Evolutionary conservation across 192 early-diverging fungal genomes (phyloP).

Genomic region (Coemansia sp.): DNA sequence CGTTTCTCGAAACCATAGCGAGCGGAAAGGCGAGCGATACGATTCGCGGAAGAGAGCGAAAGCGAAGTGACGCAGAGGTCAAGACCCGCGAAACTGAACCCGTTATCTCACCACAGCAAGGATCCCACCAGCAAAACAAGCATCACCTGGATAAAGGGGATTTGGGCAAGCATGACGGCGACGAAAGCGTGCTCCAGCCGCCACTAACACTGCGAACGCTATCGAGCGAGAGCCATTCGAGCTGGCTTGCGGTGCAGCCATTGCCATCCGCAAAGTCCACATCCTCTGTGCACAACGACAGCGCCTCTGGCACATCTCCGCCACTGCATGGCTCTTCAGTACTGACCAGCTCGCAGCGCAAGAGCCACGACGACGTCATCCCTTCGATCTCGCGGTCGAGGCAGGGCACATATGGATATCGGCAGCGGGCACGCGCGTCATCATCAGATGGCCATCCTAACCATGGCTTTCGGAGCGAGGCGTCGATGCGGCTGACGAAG

Average conservation of each 20-base stretch:
- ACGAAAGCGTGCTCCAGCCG: neutral
- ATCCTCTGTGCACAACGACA: neutral
- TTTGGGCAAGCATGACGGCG: neutral
- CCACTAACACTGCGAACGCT: constrained; percentile 3
- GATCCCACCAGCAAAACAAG: neutral
- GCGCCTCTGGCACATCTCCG: neutral
- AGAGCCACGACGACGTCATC: constrained; percentile 32
- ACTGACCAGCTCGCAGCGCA: constrained; percentile 6
- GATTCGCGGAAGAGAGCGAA: constrained; percentile 17
- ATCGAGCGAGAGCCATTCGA: constrained; percentile 7
- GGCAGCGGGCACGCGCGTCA: constrained; percentile 13
- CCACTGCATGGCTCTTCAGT: neutral
- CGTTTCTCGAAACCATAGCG: constrained; percentile 1
- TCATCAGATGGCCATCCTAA: constrained; percentile 13
- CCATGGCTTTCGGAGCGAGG: constrained; percentile 9
- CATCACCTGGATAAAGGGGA: neutral
- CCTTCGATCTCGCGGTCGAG: neutral
- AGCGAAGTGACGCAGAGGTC: constrained; percentile 48
- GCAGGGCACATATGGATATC: constrained; percentile 3
- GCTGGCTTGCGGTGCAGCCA: constrained; percentile 6
- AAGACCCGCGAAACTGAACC: constrained; percentile 28
- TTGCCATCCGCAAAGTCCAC: neutral
- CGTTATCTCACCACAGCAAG: neutral
- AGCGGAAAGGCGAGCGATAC: neutral
- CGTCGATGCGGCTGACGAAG: constrained; percentile 23